Conservation (phyloP, 2,329 filamentous ascomycete genomes). For the Dothidotthia symphoricarpi region DNA sequence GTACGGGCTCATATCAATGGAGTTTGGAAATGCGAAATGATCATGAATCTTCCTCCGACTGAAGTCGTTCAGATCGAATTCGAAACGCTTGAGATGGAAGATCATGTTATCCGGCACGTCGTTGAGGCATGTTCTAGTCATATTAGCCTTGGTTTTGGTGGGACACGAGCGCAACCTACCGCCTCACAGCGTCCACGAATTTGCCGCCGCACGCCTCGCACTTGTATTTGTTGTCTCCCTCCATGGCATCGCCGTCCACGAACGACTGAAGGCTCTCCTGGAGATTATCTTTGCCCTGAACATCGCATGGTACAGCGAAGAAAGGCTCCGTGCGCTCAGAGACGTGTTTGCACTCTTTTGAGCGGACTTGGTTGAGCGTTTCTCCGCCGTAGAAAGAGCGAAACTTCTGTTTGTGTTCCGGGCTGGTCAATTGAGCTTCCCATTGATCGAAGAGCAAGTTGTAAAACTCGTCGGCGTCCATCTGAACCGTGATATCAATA, state of each 20-base stretch:
- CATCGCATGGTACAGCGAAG: constrained; percentile 92
- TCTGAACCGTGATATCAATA: constrained; percentile 86
- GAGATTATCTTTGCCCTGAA: constrained; percentile 83
- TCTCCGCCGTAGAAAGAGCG: constrained; percentile 87
- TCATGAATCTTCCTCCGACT: constrained; percentile 93
- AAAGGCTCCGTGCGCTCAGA: constrained; percentile 89
- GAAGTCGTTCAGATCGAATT: constrained; percentile 74
- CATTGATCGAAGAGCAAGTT: constrained; percentile 89
- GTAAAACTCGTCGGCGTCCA: constrained; percentile 98
- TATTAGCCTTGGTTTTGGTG: constrained; percentile 11
- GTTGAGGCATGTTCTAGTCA: constrained; percentile 75
- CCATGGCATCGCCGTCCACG: constrained; percentile 93
- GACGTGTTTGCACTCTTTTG: constrained; percentile 89
- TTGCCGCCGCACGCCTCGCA: constrained; percentile 86
- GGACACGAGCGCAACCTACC: constrained; percentile 46
- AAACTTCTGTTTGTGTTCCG: constrained; percentile 69
- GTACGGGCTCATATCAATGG: constrained; percentile 85
- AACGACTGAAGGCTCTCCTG: constrained; percentile 91
- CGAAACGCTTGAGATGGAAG: constrained; percentile 88
- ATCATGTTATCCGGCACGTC: constrained; percentile 92
- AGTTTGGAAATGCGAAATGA: constrained; percentile 80
- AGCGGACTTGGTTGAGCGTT: constrained; percentile 91
- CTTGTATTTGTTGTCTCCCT: constrained; percentile 98
- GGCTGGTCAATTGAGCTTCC: constrained; percentile 73
- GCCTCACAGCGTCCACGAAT: constrained; percentile 84